Evolutionary conservation across 805 yeast species (phyloP).

Genomic region (Blastobotrys chiropterorum): DNA sequence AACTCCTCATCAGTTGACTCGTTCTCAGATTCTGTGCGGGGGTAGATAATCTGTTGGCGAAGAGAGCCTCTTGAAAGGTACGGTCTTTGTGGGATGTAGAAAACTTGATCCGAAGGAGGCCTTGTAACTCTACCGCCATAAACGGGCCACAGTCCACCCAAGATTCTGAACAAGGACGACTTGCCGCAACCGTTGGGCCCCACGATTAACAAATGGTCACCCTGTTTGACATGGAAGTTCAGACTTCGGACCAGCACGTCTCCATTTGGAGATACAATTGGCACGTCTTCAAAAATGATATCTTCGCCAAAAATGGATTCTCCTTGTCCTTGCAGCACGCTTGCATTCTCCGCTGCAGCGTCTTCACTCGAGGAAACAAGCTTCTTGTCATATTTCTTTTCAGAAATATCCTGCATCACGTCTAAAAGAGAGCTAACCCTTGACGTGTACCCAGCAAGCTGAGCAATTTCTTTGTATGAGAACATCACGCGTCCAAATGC

Average conservation of each 20-base stretch:
- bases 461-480: constrained; percentile 77
- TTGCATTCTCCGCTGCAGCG: constrained; percentile 12
- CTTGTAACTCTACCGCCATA: constrained; percentile 49
- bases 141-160: constrained; percentile 93
- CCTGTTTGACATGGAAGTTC: constrained; percentile 66
- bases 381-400: constrained; percentile 29
- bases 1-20: constrained; percentile 31
- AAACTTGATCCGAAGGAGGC: constrained; percentile 62
- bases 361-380: constrained; percentile 20
- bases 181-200: constrained; percentile 98
- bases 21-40: constrained; percentile 57
- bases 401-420: constrained; percentile 47
- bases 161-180: constrained; percentile 81
- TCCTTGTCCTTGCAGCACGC: constrained; percentile 17
- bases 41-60: constrained; percentile 85
- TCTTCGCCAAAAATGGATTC: constrained; percentile 47
- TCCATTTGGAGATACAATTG: constrained; percentile 81
- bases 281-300: constrained; percentile 61
- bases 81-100: constrained; percentile 89
- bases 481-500: constrained; percentile 83
- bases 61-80: constrained; percentile 75
- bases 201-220: constrained; percentile 79
- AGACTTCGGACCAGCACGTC: constrained; percentile 62
- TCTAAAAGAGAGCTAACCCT: constrained; percentile 67
- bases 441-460: constrained; percentile 73